phyloP scores from a whole-genome alignment of 257 asterid genomes.

The Solanum rostratum region DNA sequence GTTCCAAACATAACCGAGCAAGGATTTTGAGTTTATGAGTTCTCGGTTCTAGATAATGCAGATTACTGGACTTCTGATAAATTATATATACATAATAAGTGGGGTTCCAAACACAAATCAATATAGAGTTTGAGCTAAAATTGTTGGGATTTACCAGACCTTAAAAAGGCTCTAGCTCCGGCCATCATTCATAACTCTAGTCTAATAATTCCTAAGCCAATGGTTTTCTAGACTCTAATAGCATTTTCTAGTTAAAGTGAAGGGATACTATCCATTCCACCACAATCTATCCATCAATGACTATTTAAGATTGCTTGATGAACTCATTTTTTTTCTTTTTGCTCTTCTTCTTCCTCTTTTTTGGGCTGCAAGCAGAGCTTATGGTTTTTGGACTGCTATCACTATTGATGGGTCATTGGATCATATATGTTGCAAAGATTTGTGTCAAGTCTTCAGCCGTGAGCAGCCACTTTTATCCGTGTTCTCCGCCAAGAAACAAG shows the following conservation, averaged over 20 bases:
- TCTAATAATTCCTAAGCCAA: background rate
- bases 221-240: background rate
- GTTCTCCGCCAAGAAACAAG: conserved; percentile 26
- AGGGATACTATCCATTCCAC: background rate
- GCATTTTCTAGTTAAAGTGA: background rate
- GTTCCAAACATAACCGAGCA: background rate
- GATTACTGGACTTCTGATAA: background rate
- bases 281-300: background rate
- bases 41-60: background rate
- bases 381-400: conserved; percentile 91
- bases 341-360: background rate
- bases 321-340: background rate
- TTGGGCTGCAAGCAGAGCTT: conserved; percentile 45
- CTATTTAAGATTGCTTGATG: background rate
- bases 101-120: background rate
- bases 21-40: background rate
- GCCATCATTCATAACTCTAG: background rate
- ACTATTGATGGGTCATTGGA: conserved; percentile 94
- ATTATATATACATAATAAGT: no score
- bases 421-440: conserved; percentile 57
- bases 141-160: no score
- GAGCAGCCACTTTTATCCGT: conserved; percentile 81
- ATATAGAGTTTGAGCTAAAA: background rate
- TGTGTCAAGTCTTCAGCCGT: conserved; percentile 71
- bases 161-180: background rate